phyloP scores from a whole-genome alignment of 75 land plant species.

The Azolla pinnata region DNA sequence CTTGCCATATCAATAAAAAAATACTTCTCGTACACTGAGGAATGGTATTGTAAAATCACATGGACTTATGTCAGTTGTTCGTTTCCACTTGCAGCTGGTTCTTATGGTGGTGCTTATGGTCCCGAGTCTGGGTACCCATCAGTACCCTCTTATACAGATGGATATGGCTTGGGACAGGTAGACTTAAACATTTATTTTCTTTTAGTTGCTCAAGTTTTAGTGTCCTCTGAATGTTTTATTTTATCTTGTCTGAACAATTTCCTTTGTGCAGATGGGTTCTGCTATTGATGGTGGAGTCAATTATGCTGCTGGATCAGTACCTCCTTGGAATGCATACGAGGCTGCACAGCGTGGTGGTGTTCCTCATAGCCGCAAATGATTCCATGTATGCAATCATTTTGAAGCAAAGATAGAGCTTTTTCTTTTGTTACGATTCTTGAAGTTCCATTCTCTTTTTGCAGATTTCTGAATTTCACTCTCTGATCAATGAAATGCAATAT shows the following conservation, averaged over 20 bases:
- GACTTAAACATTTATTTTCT: too few relatives aligned
- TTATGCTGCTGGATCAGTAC: background rate
- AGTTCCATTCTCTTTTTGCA: too few relatives aligned
- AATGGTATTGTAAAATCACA: too few relatives aligned
- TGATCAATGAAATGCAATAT: too few relatives aligned
- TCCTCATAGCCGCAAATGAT: conserved; percentile 1
- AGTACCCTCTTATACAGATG: conserved; percentile 3
- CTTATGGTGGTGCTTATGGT: background rate
- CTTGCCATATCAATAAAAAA: too few relatives aligned
- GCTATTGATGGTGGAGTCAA: conserved; percentile 1
- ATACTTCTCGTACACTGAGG: too few relatives aligned
- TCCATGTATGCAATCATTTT: too few relatives aligned
- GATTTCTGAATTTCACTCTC: too few relatives aligned
- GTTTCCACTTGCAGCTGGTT: background rate
- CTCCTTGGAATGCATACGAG: conserved; percentile 2
- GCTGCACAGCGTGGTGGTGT: conserved; percentile 3
- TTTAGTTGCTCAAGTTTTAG: too few relatives aligned
- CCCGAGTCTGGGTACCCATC: conserved; percentile 1
- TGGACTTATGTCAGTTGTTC: too few relatives aligned
- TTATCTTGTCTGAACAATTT: background rate
- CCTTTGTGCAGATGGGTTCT: background rate
- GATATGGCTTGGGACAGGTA: conserved; percentile 7
- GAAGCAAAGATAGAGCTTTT: too few relatives aligned
- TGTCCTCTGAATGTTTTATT: background rate
- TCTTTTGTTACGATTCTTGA: too few relatives aligned